phyloP scores from a whole-genome alignment of 306 rosid genomes.

The Vigna hirtella region DNA sequence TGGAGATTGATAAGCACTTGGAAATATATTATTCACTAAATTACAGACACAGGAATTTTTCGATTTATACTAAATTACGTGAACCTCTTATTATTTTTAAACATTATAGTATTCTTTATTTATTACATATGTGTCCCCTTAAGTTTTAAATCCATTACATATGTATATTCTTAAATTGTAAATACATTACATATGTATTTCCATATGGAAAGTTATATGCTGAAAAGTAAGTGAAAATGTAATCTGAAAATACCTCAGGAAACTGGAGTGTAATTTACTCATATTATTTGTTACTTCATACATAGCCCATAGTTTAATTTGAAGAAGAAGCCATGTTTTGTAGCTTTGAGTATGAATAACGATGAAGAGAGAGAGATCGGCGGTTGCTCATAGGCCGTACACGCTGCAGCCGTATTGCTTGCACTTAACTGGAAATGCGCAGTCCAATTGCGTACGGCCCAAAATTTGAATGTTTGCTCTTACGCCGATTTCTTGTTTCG shows the following conservation, averaged over 20 bases:
- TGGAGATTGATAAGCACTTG: neutral
- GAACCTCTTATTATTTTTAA: too few relatives aligned
- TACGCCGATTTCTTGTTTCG: neutral
- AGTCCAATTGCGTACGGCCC: neutral
- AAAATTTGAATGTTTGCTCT: neutral
- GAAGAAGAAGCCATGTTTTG: neutral
- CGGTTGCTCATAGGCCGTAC: neutral
- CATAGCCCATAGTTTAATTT: neutral
- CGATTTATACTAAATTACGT: too few relatives aligned
- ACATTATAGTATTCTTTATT: too few relatives aligned
- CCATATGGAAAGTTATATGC: too few relatives aligned
- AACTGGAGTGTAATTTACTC: too few relatives aligned
- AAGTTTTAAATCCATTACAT: too few relatives aligned
- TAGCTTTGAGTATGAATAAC: neutral
- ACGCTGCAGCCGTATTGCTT: neutral
- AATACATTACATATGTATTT: too few relatives aligned
- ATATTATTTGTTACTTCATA: neutral
- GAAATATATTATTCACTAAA: neutral
- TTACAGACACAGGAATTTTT: too few relatives aligned
- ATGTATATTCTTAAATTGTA: too few relatives aligned
- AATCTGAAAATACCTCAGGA: too few relatives aligned
- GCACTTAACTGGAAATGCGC: neutral
- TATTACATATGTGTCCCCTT: too few relatives aligned
- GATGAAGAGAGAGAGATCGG: neutral
- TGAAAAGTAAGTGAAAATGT: too few relatives aligned